These are phyloP conservation scores for Leptomonas pyrrhocoris DNA, from an alignment of 208 protist genomes.

Conservation along the genomic window DNA sequence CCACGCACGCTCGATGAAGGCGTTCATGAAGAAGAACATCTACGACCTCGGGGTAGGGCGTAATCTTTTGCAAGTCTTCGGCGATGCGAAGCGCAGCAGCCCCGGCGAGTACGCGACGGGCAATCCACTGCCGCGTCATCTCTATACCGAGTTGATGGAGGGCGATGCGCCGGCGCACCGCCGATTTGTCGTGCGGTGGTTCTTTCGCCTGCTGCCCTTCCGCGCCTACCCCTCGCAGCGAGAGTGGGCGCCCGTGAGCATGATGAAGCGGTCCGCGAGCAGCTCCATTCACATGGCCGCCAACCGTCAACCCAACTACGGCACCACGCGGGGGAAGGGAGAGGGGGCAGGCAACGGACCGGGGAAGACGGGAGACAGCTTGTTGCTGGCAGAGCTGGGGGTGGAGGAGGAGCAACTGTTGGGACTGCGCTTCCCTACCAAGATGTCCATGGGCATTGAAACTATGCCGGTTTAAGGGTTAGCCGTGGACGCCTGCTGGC, in stretches of 20 bases:
- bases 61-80: constrained; percentile 86
- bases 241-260: constrained; percentile 24
- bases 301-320: constrained; percentile 28
- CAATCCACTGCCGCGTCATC: constrained; percentile 9
- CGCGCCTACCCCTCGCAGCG: constrained; percentile 62
- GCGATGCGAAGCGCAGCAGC: constrained; percentile 53
- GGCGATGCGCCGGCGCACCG: constrained; percentile 48
- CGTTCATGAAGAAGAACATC: constrained; percentile 52
- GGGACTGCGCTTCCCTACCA: constrained; percentile 66
- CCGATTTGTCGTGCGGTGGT: constrained; percentile 65
- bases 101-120: constrained; percentile 3
- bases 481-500: no score
- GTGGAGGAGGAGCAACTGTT: constrained; percentile 53
- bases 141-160: constrained; percentile 65
- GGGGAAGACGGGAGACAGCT: constrained; percentile 7
- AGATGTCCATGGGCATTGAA: constrained; percentile 38
- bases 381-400: constrained; percentile 36
- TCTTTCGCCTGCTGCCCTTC: constrained; percentile 74
- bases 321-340: constrained; percentile 10
- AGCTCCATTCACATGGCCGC: constrained; percentile 33
- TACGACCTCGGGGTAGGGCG: constrained; percentile 83
- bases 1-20: constrained; percentile 16
- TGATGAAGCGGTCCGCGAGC: constrained; percentile 28
- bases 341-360: not conserved
- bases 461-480: constrained; percentile 1